Evolutionary conservation across 2,329 filamentous ascomycete species (phyloP).

Genomic region (Colletotrichum tropicale): DNA sequence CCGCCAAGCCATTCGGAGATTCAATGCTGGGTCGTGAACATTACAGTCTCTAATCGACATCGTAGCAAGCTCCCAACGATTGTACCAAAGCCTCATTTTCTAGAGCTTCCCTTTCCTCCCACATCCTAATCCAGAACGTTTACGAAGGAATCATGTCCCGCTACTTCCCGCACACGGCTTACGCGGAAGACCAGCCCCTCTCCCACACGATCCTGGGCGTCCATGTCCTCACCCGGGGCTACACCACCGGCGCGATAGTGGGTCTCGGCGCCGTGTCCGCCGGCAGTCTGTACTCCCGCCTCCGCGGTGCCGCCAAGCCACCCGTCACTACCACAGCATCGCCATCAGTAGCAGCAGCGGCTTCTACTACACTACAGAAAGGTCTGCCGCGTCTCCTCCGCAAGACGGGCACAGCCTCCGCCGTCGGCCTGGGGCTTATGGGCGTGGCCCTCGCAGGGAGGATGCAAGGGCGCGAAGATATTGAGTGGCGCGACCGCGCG

Average conservation of each 20-base stretch:
- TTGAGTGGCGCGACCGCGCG: slow-evolving; percentile 69
- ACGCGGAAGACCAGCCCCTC: slow-evolving; percentile 68
- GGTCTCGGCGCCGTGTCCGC: slow-evolving; percentile 43
- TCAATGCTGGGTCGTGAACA: not conserved
- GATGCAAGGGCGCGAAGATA: slow-evolving; percentile 61
- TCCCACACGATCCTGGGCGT: slow-evolving; percentile 58
- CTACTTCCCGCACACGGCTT: slow-evolving; percentile 57
- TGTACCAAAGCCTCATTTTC: not conserved
- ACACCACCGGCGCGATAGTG: slow-evolving; percentile 57
- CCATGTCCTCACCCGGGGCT: slow-evolving; percentile 62
- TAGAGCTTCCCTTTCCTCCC: not conserved
- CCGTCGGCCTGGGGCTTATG: slow-evolving; percentile 49
- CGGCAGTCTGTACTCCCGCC: slow-evolving; percentile 30
- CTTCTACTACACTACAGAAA: slow-evolving; percentile 8
- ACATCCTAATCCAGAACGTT: not conserved
- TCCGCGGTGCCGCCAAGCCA: slow-evolving; percentile 21
- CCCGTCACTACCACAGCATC: not conserved
- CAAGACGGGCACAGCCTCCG: slow-evolving; percentile 47
- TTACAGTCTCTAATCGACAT: not conserved
- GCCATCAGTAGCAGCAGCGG: not conserved
- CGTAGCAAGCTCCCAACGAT: not conserved
- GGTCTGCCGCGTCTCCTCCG: slow-evolving; percentile 42
- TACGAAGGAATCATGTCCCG: slow-evolving; percentile 49
- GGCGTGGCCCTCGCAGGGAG: slow-evolving; percentile 45
- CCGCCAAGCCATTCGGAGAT: not conserved